These are phyloP conservation scores for Poterioochromonas sp. DNA, from an alignment of 352 stramenopile genomes.

Conservation along the genomic window DNA sequence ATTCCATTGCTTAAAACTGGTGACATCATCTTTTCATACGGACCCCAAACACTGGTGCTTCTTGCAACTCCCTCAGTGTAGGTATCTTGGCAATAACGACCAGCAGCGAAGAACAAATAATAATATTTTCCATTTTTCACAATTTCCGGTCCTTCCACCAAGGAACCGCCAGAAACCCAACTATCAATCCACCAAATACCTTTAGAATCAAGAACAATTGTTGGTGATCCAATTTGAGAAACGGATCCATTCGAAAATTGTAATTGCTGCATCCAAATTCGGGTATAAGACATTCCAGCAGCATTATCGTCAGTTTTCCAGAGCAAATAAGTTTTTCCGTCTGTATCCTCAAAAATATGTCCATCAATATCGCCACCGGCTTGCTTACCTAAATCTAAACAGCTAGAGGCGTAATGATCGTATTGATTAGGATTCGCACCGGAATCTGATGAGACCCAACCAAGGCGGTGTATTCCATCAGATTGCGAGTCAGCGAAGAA, in stretches of 20 bases:
- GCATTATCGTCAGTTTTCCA: constrained; percentile 10
- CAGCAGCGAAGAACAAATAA: constrained; percentile 6
- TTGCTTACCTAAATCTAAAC: neutral
- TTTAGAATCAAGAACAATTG: neutral
- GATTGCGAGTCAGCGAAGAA: constrained; percentile 4
- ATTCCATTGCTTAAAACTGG: neutral
- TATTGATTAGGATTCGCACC: neutral
- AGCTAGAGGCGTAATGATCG: neutral
- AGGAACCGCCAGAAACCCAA: neutral
- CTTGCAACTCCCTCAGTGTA: constrained; percentile 9
- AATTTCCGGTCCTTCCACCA: neutral
- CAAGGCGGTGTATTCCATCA: constrained; percentile 1
- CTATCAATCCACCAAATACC: constrained; percentile 11
- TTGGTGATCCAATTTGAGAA: neutral
- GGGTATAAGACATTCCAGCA: neutral
- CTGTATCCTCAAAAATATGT: neutral
- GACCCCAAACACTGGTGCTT: constrained; percentile 4
- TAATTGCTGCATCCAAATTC: neutral
- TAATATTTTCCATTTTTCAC: neutral
- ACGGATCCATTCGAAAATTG: neutral
- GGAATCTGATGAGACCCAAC: neutral
- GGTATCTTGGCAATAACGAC: neutral
- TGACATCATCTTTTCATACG: neutral
- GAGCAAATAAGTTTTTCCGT: neutral
- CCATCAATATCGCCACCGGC: constrained; percentile 2